A percentile compares a stretch with the other conserved stretches of the same genome.
Conservation (phyloP, 176 grass and related monocot genomes). For the Stipa capillata region DNA sequence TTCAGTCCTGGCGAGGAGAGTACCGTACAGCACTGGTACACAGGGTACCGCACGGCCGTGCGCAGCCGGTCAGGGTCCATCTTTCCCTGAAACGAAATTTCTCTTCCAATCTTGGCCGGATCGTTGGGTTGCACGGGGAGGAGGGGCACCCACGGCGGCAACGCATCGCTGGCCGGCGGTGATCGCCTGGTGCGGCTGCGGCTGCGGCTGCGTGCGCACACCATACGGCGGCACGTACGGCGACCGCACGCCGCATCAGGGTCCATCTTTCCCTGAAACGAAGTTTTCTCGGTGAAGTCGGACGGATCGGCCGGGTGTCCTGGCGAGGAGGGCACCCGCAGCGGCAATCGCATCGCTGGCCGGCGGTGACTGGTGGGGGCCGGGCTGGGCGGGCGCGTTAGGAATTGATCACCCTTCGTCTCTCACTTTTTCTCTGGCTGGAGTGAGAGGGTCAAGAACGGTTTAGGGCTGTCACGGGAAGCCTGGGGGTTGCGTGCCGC, state of each 20-base stretch:
- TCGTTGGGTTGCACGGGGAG: slow-evolving; percentile 14
- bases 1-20: too few species aligned
- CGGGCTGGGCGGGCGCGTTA: too few species aligned
- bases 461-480: slow-evolving; percentile 53
- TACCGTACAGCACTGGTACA: background rate
- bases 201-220: too few species aligned
- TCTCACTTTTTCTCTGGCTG: background rate
- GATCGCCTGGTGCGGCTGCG: slow-evolving; percentile 31
- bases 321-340: background rate
- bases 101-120: too few species aligned
- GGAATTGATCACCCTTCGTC: slow-evolving; percentile 10
- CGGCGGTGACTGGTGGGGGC: slow-evolving; percentile 36
- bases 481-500: slow-evolving; percentile 14
- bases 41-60: background rate
- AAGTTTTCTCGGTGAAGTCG: background rate
- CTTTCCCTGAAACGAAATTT: background rate
- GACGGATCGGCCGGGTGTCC: background rate
- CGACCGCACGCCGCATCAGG: too few species aligned
- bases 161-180: slow-evolving; percentile 7
- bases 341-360: background rate
- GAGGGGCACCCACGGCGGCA: slow-evolving; percentile 7
- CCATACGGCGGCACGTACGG: too few species aligned
- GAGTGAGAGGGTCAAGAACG: slow-evolving; percentile 11
- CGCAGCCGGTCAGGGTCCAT: background rate
- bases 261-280: background rate